Evolutionary conservation across 495 filamentous ascomycete species (phyloP).

Genomic region (Letharia columbiana): DNA sequence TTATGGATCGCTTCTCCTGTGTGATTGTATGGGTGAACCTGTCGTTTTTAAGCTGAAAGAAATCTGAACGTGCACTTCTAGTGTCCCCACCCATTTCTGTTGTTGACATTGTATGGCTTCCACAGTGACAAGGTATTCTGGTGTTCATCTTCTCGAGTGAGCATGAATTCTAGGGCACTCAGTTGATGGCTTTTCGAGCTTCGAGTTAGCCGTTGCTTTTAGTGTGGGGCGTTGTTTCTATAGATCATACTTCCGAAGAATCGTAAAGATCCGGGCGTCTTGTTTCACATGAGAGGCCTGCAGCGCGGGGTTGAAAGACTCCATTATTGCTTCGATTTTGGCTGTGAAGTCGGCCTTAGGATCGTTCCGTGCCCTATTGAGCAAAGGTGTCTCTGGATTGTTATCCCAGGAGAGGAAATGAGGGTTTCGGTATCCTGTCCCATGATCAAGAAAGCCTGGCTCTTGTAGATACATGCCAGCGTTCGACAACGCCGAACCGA

Average conservation of each 20-base stretch:
- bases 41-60: neutral
- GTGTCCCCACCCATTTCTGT: constrained; percentile 22
- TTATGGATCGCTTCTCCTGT: constrained; percentile 17
- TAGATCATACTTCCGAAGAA: neutral
- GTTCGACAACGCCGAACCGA: constrained; percentile 28
- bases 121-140: constrained; percentile 12
- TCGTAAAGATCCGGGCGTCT: neutral
- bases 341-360: neutral
- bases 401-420: constrained; percentile 26
- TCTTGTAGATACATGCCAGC: constrained; percentile 32
- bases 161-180: constrained; percentile 31
- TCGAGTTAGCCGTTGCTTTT: neutral
- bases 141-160: constrained; percentile 27
- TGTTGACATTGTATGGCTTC: constrained; percentile 25
- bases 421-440: constrained; percentile 29
- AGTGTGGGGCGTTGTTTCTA: neutral
- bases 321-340: constrained; percentile 15
- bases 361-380: neutral
- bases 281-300: constrained; percentile 5
- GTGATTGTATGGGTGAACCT: constrained; percentile 31
- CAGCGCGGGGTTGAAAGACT: constrained; percentile 9
- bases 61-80: neutral
- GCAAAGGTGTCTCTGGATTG: neutral
- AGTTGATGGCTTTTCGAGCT: constrained; percentile 30
- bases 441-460: constrained; percentile 21